phyloP scores from a whole-genome alignment of 2,329 filamentous ascomycete genomes.

The Phialophora chinensis region DNA sequence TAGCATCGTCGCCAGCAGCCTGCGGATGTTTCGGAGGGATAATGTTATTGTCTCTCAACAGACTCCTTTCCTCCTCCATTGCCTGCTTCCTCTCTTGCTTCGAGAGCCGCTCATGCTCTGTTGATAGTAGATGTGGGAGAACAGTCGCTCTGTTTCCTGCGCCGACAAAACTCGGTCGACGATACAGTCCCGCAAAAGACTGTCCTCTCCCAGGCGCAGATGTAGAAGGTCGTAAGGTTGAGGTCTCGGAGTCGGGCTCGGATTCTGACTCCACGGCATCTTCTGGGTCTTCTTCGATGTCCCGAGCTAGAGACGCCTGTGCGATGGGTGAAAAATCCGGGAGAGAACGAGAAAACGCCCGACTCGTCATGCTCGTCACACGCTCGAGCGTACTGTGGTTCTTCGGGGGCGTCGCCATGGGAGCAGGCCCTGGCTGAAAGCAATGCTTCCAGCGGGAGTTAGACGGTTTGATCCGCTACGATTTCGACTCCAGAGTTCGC shows the following conservation, averaged over 20 bases:
- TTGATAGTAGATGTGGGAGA: constrained; percentile 55
- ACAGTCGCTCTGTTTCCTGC: constrained; percentile 74
- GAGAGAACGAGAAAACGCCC: constrained; percentile 52
- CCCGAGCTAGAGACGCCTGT: constrained; percentile 68
- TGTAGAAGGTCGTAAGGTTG: constrained; percentile 51
- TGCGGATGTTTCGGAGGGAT: constrained; percentile 58
- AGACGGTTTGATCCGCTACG: constrained; percentile 11
- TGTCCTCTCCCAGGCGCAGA: constrained; percentile 46
- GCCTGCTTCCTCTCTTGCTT: constrained; percentile 61
- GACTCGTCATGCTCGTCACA: constrained; percentile 33
- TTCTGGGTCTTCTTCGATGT: constrained; percentile 69
- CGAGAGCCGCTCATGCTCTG: constrained; percentile 54
- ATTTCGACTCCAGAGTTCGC: constrained; percentile 6
- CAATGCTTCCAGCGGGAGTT: constrained; percentile 8
- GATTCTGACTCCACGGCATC: constrained; percentile 37
- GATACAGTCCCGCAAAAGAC: constrained; percentile 70
- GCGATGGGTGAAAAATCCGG: constrained; percentile 68
- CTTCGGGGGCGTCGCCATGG: constrained; percentile 31
- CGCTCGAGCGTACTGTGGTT: constrained; percentile 29
- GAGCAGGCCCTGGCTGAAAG: background rate
- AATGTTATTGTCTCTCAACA: constrained; percentile 65
- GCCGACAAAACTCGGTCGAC: constrained; percentile 76
- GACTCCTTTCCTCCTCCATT: constrained; percentile 62
- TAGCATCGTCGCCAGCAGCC: constrained; percentile 32
- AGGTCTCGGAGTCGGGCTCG: constrained; percentile 47